A percentile compares a stretch with the other conserved stretches of the same genome.
Evolutionary conservation across 345 rosid genomes (phyloP).

Genomic region (Camelina neglecta): DNA sequence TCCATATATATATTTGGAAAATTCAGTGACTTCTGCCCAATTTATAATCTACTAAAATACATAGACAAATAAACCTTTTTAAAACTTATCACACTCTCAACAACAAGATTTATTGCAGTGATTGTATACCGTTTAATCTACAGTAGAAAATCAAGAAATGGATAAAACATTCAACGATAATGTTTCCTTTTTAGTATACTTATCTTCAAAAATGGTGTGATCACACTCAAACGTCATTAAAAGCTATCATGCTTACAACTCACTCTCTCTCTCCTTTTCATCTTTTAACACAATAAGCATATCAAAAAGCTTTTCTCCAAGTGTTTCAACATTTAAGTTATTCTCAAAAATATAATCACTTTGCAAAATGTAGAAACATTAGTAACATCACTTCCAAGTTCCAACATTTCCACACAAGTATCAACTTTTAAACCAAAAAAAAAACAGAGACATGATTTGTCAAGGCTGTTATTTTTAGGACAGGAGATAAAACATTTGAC

Average conservation of each 20-base stretch:
- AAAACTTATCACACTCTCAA: background rate
- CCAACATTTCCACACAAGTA: conserved; percentile 6
- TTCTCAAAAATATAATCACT: background rate
- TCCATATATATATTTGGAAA: no score
- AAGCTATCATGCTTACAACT: conserved; percentile 7
- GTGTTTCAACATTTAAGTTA: background rate
- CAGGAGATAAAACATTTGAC: background rate
- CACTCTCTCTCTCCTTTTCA: background rate
- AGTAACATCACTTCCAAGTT: conserved; percentile 1
- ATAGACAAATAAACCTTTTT: background rate
- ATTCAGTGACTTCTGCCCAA: no score
- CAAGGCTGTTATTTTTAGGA: background rate
- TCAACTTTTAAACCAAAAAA: background rate
- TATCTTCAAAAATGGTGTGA: conserved; percentile 30
- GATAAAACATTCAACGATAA: conserved; percentile 4
- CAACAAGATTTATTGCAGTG: background rate
- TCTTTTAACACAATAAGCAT: conserved; percentile 17
- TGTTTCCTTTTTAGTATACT: conserved; percentile 16
- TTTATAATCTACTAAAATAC: background rate
- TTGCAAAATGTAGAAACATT: background rate
- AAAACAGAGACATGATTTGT: conserved; percentile 26
- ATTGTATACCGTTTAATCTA: background rate
- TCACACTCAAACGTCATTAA: conserved; percentile 33
- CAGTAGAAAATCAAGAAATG: background rate
- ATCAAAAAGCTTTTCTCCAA: background rate